These are phyloP conservation scores for Aspergillus latus DNA, from an alignment of 2,329 filamentous ascomycete species.

Conservation along the genomic window DNA sequence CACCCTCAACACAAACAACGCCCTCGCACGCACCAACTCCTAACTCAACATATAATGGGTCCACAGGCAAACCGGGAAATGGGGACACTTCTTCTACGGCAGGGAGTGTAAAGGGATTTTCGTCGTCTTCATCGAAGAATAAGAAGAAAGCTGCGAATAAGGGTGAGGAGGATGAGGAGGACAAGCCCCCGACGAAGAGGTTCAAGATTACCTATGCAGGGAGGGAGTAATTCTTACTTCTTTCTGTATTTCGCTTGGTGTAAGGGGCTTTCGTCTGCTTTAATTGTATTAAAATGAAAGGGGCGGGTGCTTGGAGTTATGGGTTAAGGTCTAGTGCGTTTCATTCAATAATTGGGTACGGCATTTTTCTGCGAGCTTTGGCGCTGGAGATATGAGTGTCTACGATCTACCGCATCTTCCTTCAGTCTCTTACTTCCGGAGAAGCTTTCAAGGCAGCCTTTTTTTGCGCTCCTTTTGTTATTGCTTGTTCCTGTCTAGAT, in stretches of 20 bases:
- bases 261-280: not conserved
- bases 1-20: constrained; percentile 47
- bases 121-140: constrained; percentile 40
- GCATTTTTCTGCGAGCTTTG: not conserved
- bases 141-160: constrained; percentile 42
- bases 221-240: constrained; percentile 33
- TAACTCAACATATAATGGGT: constrained; percentile 37
- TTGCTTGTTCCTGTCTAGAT: not conserved
- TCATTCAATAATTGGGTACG: not conserved
- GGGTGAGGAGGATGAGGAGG: constrained; percentile 34
- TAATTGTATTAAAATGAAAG: not conserved
- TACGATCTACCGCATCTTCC: not conserved
- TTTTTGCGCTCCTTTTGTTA: not conserved
- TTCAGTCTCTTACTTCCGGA: not conserved
- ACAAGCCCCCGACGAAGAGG: constrained; percentile 43
- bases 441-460: not conserved
- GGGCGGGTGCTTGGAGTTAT: not conserved
- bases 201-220: constrained; percentile 49
- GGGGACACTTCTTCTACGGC: constrained; percentile 25
- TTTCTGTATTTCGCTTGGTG: not conserved
- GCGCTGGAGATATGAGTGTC: not conserved
- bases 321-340: too few species aligned
- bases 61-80: constrained; percentile 29
- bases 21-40: constrained; percentile 50
- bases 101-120: constrained; percentile 34